Evolutionary conservation across 176 grass and related monocot genomes (phyloP).

Genomic region (Zoysia japonica): DNA sequence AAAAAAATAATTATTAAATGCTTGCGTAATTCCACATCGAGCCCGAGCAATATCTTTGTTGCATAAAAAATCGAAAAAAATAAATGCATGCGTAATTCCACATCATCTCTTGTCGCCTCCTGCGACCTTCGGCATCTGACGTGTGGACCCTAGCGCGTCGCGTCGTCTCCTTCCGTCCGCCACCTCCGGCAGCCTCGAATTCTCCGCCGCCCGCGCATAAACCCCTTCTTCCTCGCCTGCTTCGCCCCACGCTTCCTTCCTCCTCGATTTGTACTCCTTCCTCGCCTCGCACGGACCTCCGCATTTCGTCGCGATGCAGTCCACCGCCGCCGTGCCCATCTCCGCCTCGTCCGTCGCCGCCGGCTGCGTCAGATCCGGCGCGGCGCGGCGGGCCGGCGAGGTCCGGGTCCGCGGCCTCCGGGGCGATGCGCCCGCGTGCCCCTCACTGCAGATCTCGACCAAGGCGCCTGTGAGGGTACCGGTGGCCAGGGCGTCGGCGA

Average conservation of each 20-base stretch:
- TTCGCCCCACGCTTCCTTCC: background rate
- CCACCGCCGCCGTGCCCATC: constrained; percentile 40
- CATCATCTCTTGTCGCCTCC: background rate
- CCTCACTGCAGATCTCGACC: constrained; percentile 34
- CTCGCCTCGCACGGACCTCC: background rate
- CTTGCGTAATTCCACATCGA: too few relatives aligned
- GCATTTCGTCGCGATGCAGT: constrained; percentile 44
- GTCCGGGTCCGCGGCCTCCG: constrained; percentile 56
- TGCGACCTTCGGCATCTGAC: background rate
- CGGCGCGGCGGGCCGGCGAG: constrained; percentile 4
- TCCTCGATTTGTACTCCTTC: background rate
- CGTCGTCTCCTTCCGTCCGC: constrained; percentile 7
- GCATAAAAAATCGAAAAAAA: too few relatives aligned
- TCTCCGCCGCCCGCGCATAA: constrained; percentile 56
- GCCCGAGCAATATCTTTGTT: too few relatives aligned
- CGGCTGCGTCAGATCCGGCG: constrained; percentile 36
- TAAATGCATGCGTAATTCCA: too few relatives aligned
- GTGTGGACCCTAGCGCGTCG: background rate
- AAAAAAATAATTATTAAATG: too few relatives aligned
- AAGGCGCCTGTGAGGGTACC: constrained; percentile 3
- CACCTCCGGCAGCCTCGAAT: constrained; percentile 45
- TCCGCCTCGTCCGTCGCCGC: constrained; percentile 42
- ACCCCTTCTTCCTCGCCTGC: constrained; percentile 27
- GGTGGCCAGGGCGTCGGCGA: constrained; percentile 28
- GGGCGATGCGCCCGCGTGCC: constrained; percentile 32